Percentiles rank a stretch among this genome's conserved stretches.
Conservation (phyloP, 1,139 yeast species). For the Entelexis sorbosivorans region DNA sequence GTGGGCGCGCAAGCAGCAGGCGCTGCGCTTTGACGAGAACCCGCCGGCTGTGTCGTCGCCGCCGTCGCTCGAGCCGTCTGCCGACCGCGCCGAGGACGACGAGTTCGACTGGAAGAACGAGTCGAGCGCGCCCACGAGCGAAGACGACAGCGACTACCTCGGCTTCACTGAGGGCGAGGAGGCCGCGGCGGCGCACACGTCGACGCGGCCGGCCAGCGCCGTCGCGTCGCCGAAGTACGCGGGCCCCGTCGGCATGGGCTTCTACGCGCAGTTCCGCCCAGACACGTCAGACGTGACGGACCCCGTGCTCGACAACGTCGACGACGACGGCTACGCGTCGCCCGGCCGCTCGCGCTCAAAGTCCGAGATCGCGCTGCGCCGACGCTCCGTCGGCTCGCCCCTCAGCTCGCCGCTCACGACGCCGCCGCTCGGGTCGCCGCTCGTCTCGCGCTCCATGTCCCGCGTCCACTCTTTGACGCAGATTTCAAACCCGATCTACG, state of each 20-base stretch:
- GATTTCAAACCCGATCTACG: neutral
- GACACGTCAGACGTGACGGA: neutral
- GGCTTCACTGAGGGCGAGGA: neutral
- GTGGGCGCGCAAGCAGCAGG: neutral
- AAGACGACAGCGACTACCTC: neutral
- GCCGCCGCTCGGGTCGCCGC: neutral
- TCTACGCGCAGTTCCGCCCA: constrained; percentile 14
- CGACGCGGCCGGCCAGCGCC: neutral
- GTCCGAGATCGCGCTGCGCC: neutral
- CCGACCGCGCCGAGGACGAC: neutral
- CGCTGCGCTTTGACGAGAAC: neutral
- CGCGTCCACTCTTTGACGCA: constrained; percentile 5
- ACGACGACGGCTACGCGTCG: constrained; percentile 13
- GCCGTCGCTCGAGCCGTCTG: neutral
- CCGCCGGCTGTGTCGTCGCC: neutral
- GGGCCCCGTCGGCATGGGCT: constrained; percentile 7
- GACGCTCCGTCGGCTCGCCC: neutral
- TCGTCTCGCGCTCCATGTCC: neutral
- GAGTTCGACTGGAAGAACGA: neutral
- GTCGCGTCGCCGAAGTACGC: neutral
- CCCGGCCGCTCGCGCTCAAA: constrained; percentile 8
- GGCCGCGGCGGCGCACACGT: neutral
- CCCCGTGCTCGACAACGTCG: constrained; percentile 1
- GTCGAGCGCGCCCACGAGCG: neutral
- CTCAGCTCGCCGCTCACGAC: constrained; percentile 1